Conservation (phyloP, 805 yeast species). For the Monosporozyma servazzii region DNA sequence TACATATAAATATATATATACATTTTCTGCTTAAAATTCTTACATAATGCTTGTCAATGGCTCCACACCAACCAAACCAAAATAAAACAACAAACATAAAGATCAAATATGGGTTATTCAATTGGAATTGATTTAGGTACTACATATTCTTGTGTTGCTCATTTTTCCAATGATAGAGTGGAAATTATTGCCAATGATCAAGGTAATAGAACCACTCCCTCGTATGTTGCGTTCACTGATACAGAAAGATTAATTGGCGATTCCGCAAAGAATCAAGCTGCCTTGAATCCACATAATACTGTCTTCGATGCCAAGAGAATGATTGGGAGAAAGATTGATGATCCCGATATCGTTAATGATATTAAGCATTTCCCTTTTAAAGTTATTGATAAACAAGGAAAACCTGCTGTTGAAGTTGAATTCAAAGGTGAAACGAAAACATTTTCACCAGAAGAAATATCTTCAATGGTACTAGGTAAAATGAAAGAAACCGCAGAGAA, state of each 20-base stretch:
- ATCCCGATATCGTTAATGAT: conserved; percentile 70
- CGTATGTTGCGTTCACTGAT: conserved; percentile 90
- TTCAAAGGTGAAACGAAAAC: conserved; percentile 76
- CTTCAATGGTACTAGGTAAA: conserved; percentile 85
- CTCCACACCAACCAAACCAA: not conserved
- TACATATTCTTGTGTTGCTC: conserved; percentile 94
- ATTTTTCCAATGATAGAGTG: conserved; percentile 82
- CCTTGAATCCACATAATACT: conserved; percentile 85
- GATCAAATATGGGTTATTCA: conserved; percentile 36
- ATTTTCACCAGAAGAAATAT: conserved; percentile 90
- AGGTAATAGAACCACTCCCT: conserved; percentile 97
- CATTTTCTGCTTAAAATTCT: not conserved
- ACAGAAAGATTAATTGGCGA: conserved; percentile 92
- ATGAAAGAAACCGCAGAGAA: conserved; percentile 90
- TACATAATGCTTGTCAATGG: too few relatives aligned
- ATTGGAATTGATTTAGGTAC: conserved; percentile 79
- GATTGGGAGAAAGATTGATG: conserved; percentile 81
- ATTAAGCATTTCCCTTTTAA: conserved; percentile 81
- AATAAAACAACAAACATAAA: not conserved
- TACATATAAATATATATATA: not conserved
- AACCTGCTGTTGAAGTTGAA: conserved; percentile 76
- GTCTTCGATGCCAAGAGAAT: conserved; percentile 88
- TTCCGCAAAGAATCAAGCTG: conserved; percentile 96
- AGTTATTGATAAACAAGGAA: conserved; percentile 62
- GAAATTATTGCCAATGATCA: conserved; percentile 96